Conservation (phyloP, 805 yeast species). For the Suhomyces xylopsoci region DNA sequence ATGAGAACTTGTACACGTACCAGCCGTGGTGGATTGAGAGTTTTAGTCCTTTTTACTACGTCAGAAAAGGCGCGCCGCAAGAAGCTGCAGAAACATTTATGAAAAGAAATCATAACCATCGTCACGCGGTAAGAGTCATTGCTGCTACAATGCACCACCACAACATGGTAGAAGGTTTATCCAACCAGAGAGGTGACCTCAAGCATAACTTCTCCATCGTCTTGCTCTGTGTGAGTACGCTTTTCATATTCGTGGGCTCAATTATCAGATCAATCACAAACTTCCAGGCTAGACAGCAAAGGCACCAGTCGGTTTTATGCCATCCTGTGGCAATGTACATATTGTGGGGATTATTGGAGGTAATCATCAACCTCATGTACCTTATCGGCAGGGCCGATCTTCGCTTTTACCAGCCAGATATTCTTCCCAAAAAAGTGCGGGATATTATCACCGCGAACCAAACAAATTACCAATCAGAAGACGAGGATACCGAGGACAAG, state of each 20-base stretch:
- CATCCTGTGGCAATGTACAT: slow-evolving; percentile 61
- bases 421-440: slow-evolving; percentile 38
- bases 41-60: slow-evolving; percentile 59
- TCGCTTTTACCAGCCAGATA: slow-evolving; percentile 77
- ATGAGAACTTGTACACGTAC: slow-evolving; percentile 52
- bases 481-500: slow-evolving; percentile 1
- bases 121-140: slow-evolving; percentile 55
- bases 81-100: slow-evolving; percentile 47
- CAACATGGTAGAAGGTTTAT: slow-evolving; percentile 35
- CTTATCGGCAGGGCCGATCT: slow-evolving; percentile 68
- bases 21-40: slow-evolving; percentile 80
- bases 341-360: slow-evolving; percentile 67
- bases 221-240: slow-evolving; percentile 44
- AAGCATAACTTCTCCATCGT: slow-evolving; percentile 51
- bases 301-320: slow-evolving; percentile 15
- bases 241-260: slow-evolving; percentile 49
- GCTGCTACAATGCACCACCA: slow-evolving; percentile 51
- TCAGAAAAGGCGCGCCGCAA: slow-evolving; percentile 48
- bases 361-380: slow-evolving; percentile 52
- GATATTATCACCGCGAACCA: slow-evolving; percentile 42
- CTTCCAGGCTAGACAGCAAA: slow-evolving; percentile 29
- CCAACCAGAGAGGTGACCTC: slow-evolving; percentile 39
- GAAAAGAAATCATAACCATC: slow-evolving; percentile 45
- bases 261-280: slow-evolving; percentile 48
- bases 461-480: slow-evolving; percentile 12